These are phyloP conservation scores for Phoenix dactylifera DNA, from an alignment of 176 grass and related monocot species.

Conservation along the genomic window DNA sequence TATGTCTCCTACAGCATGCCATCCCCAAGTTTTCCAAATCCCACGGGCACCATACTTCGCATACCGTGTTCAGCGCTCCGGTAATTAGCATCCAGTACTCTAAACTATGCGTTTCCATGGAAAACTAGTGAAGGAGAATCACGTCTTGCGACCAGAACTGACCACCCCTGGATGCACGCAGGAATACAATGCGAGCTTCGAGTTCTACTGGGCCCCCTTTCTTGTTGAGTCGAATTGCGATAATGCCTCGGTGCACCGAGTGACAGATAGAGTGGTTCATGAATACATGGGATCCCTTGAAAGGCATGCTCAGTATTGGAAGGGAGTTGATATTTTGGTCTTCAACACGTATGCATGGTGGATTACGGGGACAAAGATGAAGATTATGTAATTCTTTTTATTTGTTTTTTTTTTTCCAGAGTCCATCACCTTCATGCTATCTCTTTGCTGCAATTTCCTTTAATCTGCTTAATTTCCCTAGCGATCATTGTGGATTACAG, in stretches of 20 bases:
- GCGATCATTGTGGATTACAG: too few species aligned
- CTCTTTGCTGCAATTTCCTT: too few species aligned
- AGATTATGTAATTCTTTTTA: too few species aligned
- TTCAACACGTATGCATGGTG: conserved; percentile 27
- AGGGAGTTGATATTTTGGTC: conserved; percentile 14
- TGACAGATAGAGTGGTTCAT: conserved; percentile 4
- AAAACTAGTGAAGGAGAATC: too few species aligned
- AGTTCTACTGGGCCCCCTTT: conserved; percentile 23
- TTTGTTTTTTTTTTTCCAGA: too few species aligned
- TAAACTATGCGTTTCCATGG: too few species aligned
- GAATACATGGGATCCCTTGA: background rate
- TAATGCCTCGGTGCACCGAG: background rate
- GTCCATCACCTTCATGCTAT: too few species aligned
- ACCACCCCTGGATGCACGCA: background rate
- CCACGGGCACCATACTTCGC: too few species aligned
- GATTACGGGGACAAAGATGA: background rate
- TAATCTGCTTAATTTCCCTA: too few species aligned
- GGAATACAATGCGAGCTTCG: conserved; percentile 5
- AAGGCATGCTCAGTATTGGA: conserved; percentile 10
- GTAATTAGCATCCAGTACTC: too few species aligned
- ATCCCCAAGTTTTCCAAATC: background rate
- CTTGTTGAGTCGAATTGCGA: conserved; percentile 23
- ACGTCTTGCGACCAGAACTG: too few species aligned
- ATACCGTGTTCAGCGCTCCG: too few species aligned
- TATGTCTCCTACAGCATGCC: background rate